phyloP scores from a whole-genome alignment of 306 rosid genomes.

The Vachellia collinsii region DNA sequence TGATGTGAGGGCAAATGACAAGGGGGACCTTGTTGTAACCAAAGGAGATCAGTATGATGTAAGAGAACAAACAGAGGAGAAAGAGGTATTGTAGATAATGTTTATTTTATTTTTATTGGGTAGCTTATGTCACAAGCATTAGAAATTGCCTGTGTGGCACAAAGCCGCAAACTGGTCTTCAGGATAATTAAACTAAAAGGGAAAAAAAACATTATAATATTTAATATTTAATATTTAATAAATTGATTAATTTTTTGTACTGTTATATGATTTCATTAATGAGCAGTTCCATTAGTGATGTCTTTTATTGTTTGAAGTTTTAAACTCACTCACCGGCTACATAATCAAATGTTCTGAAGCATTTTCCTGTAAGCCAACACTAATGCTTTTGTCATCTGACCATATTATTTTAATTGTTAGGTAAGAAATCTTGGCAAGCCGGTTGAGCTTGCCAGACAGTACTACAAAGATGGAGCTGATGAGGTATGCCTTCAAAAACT shows the following conservation, averaged over 20 bases:
- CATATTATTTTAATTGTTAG: constrained; percentile 43
- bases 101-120: constrained; percentile 20
- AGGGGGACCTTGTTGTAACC: constrained; percentile 96
- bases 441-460: constrained; percentile 92
- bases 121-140: constrained; percentile 4
- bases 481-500: constrained; percentile 66
- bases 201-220: background rate
- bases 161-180: background rate
- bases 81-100: constrained; percentile 67
- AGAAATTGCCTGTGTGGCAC: constrained; percentile 1
- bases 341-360: background rate
- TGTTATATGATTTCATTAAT: background rate
- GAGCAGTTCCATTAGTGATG: background rate
- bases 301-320: background rate
- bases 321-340: background rate
- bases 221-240: background rate
- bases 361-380: background rate
- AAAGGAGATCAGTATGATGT: constrained; percentile 98
- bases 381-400: constrained; percentile 27
- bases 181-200: background rate
- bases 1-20: constrained; percentile 94
- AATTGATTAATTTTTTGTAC: background rate
- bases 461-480: constrained; percentile 93
- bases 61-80: constrained; percentile 84
- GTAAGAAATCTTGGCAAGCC: constrained; percentile 98